phyloP scores from a whole-genome alignment of 805 yeast genomes.

The Candida xiaguanensis region DNA sequence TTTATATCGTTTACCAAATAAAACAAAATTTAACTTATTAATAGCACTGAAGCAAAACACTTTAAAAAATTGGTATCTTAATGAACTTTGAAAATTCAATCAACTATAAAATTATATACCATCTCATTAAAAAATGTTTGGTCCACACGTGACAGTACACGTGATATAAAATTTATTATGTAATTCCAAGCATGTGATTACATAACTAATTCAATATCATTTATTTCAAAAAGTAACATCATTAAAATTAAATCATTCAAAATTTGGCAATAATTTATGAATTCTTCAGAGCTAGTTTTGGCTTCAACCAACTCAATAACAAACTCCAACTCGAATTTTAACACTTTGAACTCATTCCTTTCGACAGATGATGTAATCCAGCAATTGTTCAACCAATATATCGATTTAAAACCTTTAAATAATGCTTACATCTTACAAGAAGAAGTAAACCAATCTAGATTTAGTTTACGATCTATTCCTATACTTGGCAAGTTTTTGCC shows the following conservation, averaged over 20 bases:
- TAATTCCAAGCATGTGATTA: neutral
- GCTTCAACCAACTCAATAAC: neutral
- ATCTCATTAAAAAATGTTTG: too few species aligned
- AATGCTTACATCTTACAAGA: slow-evolving; percentile 1
- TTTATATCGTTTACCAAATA: neutral
- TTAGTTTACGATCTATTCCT: slow-evolving; percentile 15
- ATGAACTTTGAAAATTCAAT: too few species aligned
- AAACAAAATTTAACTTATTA: neutral
- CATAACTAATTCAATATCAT: neutral
- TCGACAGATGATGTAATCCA: slow-evolving; percentile 13
- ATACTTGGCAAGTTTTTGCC: slow-evolving; percentile 19
- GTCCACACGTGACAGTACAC: neutral
- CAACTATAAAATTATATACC: too few species aligned
- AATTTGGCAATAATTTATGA: slow-evolving; percentile 1
- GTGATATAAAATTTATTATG: neutral
- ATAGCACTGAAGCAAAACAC: neutral
- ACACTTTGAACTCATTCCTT: neutral
- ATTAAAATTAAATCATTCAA: too few species aligned
- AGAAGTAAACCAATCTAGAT: neutral
- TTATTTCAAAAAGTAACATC: too few species aligned
- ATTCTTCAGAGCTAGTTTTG: slow-evolving; percentile 3
- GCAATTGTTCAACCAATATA: slow-evolving; percentile 13
- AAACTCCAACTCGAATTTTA: neutral
- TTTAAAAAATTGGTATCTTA: neutral
- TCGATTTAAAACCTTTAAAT: slow-evolving; percentile 5